Percentiles rank a stretch among this genome's conserved stretches.
phyloP scores from a whole-genome alignment of 2,329 filamentous ascomycete species.

The Pseudopithomyces maydicus region DNA sequence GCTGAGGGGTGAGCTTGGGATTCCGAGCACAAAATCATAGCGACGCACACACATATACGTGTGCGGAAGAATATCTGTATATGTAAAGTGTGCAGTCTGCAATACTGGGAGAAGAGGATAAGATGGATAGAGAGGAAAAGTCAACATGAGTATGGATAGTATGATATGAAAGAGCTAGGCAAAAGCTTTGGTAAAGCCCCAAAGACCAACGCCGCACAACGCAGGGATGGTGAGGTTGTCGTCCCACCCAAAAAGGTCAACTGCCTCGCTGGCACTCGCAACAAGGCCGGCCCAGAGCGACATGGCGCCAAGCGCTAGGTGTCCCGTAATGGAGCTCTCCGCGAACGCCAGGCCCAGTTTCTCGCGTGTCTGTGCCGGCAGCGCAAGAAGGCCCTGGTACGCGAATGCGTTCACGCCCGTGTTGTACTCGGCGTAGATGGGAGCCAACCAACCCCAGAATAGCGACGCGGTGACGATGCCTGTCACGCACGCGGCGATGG shows the following conservation, averaged over 20 bases:
- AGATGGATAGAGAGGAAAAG: not conserved
- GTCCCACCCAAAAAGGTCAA: slow-evolving; percentile 93
- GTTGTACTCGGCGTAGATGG: slow-evolving; percentile 48
- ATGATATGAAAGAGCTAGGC: slow-evolving; percentile 47
- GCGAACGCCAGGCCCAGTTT: slow-evolving; percentile 65
- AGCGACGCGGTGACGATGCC: slow-evolving; percentile 81
- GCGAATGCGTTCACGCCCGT: slow-evolving; percentile 68
- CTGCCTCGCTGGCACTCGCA: slow-evolving; percentile 85
- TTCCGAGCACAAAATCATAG: not conserved
- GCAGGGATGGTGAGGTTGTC: slow-evolving; percentile 97
- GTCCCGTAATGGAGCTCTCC: slow-evolving; percentile 69
- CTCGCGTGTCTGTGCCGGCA: slow-evolving; percentile 66
- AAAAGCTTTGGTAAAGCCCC: slow-evolving; percentile 89
- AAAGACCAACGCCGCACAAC: slow-evolving; percentile 85
- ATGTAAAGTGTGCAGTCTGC: not conserved
- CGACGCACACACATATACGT: too few relatives aligned
- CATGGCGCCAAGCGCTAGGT: slow-evolving; percentile 76
- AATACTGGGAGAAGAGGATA: not conserved
- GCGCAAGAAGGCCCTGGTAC: slow-evolving; percentile 76
- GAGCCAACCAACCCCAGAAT: slow-evolving; percentile 89
- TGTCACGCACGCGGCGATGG: slow-evolving; percentile 78
- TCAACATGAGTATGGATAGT: not conserved
- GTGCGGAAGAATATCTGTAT: too few relatives aligned
- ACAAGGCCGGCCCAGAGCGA: slow-evolving; percentile 87
- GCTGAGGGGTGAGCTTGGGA: too few relatives aligned